Evolutionary conservation across 2,329 filamentous ascomycete species (phyloP).

Genomic region (Scortechinia acanthostroma): DNA sequence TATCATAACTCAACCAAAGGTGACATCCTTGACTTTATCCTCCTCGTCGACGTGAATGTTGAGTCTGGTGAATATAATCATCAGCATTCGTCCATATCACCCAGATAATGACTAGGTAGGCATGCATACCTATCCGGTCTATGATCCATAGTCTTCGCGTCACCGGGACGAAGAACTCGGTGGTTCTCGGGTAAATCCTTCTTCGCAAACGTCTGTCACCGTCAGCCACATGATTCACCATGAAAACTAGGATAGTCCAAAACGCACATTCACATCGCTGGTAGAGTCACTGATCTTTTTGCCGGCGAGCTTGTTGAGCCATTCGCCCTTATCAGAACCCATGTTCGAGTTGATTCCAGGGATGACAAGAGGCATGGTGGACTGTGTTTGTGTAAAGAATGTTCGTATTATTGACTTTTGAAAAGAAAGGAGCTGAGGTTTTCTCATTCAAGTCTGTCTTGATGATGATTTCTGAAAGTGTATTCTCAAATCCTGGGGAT

Average conservation of each 20-base stretch:
- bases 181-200: not conserved
- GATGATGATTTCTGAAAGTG: too few relatives aligned
- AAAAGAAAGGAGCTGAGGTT: too few relatives aligned
- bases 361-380: slow-evolving; percentile 1
- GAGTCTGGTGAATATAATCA: not conserved
- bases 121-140: not conserved
- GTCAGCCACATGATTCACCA: not conserved
- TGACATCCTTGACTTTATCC: not conserved
- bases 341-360: not conserved
- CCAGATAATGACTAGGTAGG: not conserved
- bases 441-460: too few relatives aligned
- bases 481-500: too few relatives aligned
- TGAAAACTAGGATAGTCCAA: not conserved
- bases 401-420: too few relatives aligned
- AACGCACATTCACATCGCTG: not conserved
- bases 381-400: too few relatives aligned
- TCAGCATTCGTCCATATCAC: not conserved
- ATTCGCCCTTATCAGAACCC: not conserved
- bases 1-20: too few relatives aligned
- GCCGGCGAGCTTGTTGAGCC: not conserved
- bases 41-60: not conserved
- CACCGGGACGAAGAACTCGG: not conserved
- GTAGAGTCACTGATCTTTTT: not conserved
- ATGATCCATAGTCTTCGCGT: not conserved
- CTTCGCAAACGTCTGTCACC: not conserved